Evolutionary conservation across 2,329 filamentous ascomycete genomes (phyloP).

Genomic region (Beauveria caledonica): DNA sequence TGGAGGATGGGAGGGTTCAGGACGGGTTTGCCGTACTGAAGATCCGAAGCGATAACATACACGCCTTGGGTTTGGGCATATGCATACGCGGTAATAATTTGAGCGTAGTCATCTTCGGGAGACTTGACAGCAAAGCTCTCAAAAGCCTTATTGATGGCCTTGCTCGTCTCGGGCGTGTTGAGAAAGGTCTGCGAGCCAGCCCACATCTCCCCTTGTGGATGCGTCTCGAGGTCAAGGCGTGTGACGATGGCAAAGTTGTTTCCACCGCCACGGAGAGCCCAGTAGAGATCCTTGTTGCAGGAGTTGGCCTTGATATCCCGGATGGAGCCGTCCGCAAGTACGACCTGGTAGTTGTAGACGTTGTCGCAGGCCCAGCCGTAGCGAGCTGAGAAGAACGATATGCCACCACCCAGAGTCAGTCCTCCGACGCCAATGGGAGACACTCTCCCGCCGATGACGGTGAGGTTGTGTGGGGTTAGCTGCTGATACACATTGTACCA

Average conservation of each 20-base stretch:
- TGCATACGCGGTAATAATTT: conserved; percentile 18
- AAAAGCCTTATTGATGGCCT: conserved; percentile 17
- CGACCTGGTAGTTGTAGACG: conserved; percentile 22
- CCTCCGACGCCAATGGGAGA: conserved; percentile 19
- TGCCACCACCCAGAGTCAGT: conserved; percentile 19
- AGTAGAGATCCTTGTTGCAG: conserved; percentile 43
- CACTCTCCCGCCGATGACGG: conserved; percentile 18
- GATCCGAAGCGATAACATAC: conserved; percentile 16
- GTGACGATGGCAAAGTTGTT: conserved; percentile 50
- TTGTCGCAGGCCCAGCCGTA: conserved; percentile 20
- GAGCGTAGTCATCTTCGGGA: conserved; percentile 16
- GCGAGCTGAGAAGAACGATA: conserved; percentile 17
- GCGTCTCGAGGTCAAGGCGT: conserved; percentile 36
- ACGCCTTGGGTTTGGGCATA: conserved; percentile 14
- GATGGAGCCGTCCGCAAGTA: conserved; percentile 36
- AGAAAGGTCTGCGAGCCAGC: conserved; percentile 26
- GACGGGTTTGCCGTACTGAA: conserved; percentile 16
- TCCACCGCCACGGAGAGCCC: conserved; percentile 47
- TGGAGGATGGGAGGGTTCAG: conserved; percentile 15
- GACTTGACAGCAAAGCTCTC: conserved; percentile 16
- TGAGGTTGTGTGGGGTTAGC: conserved; percentile 14
- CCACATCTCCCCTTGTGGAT: conserved; percentile 29
- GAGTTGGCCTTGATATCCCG: conserved; percentile 32
- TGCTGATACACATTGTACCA: conserved; percentile 18
- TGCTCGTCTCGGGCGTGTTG: conserved; percentile 18